A percentile compares a stretch with the other conserved stretches of the same genome.
These are phyloP conservation scores for Penicillium pulvis DNA, from an alignment of 495 filamentous ascomycete species.

Conservation along the genomic window DNA sequence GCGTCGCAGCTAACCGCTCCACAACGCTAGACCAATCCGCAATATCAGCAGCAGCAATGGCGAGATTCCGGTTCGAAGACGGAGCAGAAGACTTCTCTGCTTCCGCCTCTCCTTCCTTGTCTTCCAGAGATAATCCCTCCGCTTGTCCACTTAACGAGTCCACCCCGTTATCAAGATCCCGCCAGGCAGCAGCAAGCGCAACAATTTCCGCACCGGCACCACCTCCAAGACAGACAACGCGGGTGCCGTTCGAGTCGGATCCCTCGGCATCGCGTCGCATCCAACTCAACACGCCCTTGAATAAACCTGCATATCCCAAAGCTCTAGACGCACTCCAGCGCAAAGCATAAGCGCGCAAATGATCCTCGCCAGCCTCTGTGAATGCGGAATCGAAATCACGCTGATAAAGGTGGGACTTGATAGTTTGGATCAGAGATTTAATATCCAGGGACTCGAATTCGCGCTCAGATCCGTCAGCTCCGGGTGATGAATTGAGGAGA, in stretches of 20 bases:
- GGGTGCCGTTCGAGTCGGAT: slow-evolving; percentile 12
- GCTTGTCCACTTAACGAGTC: slow-evolving; percentile 15
- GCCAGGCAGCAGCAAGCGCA: slow-evolving; percentile 67
- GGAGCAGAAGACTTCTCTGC: neutral
- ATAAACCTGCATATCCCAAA: slow-evolving; percentile 72
- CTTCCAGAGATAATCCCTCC: slow-evolving; percentile 21
- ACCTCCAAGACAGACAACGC: slow-evolving; percentile 75
- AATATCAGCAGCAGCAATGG: slow-evolving; percentile 74
- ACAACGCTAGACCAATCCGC: slow-evolving; percentile 73
- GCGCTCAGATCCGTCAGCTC: slow-evolving; percentile 8
- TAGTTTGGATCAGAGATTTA: slow-evolving; percentile 64
- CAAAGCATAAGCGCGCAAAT: slow-evolving; percentile 77
- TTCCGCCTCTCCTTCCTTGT: neutral
- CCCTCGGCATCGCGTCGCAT: slow-evolving; percentile 27
- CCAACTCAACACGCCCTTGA: slow-evolving; percentile 45
- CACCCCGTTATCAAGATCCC: slow-evolving; percentile 33
- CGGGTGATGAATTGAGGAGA: slow-evolving; percentile 39
- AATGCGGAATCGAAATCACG: slow-evolving; percentile 84
- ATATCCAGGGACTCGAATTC: slow-evolving; percentile 40
- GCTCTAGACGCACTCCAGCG: slow-evolving; percentile 85
- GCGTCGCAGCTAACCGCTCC: slow-evolving; percentile 48
- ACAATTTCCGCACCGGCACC: slow-evolving; percentile 85
- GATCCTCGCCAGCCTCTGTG: slow-evolving; percentile 56
- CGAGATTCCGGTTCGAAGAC: slow-evolving; percentile 27
- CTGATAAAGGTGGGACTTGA: slow-evolving; percentile 82